Percentiles rank a stretch among this genome's conserved stretches.
phyloP scores from a whole-genome alignment of 1,139 yeast species.

The Yamadazyma triangularis region DNA sequence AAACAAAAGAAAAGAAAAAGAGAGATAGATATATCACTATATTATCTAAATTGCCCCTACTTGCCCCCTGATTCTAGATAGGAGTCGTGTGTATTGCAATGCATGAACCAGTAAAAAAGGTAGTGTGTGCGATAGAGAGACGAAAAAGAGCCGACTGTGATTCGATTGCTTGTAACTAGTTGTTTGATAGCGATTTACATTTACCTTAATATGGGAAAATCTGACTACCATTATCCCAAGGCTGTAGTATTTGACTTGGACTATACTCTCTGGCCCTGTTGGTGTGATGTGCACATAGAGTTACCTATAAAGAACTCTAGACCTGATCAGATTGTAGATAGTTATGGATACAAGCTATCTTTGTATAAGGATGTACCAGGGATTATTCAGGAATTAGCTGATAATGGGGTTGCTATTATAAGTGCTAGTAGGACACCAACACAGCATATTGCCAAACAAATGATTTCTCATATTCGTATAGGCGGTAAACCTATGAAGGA shows the following conservation, averaged over 20 bases:
- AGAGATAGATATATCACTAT: no score
- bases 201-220: not conserved
- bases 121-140: no score
- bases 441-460: conserved; percentile 56
- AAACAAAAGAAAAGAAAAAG: no score
- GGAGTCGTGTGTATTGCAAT: no score
- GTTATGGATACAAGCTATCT: conserved; percentile 43
- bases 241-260: conserved; percentile 73
- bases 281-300: conserved; percentile 62
- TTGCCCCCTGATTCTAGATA: no score
- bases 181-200: no score
- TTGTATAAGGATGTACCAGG: conserved; percentile 60
- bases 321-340: conserved; percentile 32
- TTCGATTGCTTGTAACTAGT: no score
- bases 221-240: conserved; percentile 37
- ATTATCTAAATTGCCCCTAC: no score
- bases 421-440: conserved; percentile 69
- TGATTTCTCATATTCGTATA: conserved; percentile 47
- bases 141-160: no score
- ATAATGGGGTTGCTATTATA: conserved; percentile 43
- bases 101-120: no score
- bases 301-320: conserved; percentile 34
- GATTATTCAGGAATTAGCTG: conserved; percentile 43
- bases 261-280: conserved; percentile 73
- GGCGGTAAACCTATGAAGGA: conserved; percentile 43